Base-by-base conservation (phyloP, 495 filamentous ascomycete genomes). In the Talaromyces liani region DNA sequence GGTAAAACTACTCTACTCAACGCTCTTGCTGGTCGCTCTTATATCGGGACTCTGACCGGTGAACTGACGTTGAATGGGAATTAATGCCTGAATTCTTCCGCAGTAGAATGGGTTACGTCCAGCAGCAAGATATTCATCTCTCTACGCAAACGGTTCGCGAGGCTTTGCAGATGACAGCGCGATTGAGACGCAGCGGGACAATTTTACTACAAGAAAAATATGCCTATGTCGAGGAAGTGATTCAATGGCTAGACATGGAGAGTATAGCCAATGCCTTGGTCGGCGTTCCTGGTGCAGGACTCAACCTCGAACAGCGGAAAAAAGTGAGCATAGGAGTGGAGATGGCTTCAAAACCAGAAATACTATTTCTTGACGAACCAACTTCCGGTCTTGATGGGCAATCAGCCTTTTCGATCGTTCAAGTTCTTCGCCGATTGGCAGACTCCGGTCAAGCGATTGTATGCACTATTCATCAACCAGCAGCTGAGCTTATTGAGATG, bases 341-440 rank as follows among this genome's bases (percentile, higher is more conserved):
- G 70, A 82, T 97, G 20, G 92, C 90, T 51, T 92, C 92, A 16
- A 96, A 92, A 75, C 92, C 92, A 34, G 87, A 87, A n/a, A 80
- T 97, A n/a, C 78, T 96, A 0, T 97, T 96, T 77, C 85, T 97
- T n/a, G 92, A 97, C 69, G 92, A 97, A 67, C 93, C 92, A 20
- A 94, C 91, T 6, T 92, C 89, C 61, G 91, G 91, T 68, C 76
- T 95, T 8, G 91, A 95, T 73, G 87, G 85, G 60, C 91, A 94
- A 69, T 94, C 89, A 14, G 89, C 91, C 12, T 95, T 88, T 88
- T 85, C 90, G 16, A 94, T 96, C 65, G 80, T 89, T 55, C 79
- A 85, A 60, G 84, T 96, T 31, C 80, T 96, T 12, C 80, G 90
- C 67, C 91, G 90, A 70, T 79, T 97, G 20, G 90, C 91, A 61